These are phyloP conservation scores for Cucurbita pepo DNA, from an alignment of 306 rosid species.

Conservation along the genomic window DNA sequence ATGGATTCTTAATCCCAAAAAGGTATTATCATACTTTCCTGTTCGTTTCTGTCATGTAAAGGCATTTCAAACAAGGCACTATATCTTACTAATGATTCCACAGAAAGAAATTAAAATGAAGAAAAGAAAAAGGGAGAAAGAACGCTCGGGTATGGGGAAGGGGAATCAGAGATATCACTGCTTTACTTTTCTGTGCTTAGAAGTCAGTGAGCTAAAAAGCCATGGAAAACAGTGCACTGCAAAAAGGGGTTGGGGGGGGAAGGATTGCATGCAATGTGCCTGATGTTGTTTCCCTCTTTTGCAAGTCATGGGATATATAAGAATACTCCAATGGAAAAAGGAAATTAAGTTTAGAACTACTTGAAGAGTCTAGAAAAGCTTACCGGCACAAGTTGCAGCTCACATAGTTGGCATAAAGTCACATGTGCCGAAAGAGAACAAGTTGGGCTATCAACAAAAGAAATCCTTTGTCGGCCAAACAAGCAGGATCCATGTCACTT, in stretches of 20 bases:
- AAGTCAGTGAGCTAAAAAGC: not conserved
- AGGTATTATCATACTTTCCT: not conserved
- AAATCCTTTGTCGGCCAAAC: constrained; percentile 4
- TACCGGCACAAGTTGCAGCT: constrained; percentile 3
- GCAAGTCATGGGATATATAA: not conserved
- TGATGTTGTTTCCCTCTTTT: not conserved
- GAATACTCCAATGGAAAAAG: not conserved
- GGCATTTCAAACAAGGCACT: not conserved
- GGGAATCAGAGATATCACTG: not conserved
- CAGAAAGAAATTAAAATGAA: not conserved
- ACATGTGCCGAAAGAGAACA: constrained; percentile 1
- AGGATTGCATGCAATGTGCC: not conserved
- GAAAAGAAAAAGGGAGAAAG: not conserved
- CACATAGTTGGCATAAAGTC: not conserved
- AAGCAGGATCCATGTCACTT: not conserved
- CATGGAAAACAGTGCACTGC: not conserved
- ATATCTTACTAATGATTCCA: not conserved
- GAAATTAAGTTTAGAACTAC: not conserved
- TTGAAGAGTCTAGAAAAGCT: not conserved
- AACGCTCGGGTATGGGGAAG: not conserved
- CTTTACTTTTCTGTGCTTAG: not conserved
- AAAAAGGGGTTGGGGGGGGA: not conserved
- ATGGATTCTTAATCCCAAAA: not conserved
- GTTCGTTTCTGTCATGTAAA: constrained; percentile 2
- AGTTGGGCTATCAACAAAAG: constrained; percentile 5